Evolutionary conservation across 768 basidiomycete species (phyloP).

Genomic region (Paxillus ammoniavirescens): DNA sequence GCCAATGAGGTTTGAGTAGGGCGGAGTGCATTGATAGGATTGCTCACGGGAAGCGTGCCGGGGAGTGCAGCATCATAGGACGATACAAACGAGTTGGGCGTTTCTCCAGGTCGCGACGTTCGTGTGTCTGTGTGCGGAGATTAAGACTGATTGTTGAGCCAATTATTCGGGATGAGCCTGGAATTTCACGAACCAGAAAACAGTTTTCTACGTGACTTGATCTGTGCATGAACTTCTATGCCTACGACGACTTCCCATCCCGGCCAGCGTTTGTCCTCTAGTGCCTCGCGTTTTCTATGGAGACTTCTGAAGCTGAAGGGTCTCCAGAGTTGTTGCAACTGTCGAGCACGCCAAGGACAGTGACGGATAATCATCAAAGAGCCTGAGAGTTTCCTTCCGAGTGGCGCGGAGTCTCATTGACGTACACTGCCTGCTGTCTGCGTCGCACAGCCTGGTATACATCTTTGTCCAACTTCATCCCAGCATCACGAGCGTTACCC

Average conservation of each 20-base stretch:
- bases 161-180: constrained; percentile 17
- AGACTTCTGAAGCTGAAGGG: not conserved
- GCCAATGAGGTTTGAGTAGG: constrained; percentile 2
- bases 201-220: constrained; percentile 83
- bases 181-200: constrained; percentile 62
- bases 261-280: constrained; percentile 54
- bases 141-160: not conserved
- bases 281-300: constrained; percentile 4
- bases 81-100: constrained; percentile 73
- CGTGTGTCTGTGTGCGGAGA: constrained; percentile 33
- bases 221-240: constrained; percentile 94
- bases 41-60: constrained; percentile 83
- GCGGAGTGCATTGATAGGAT: not conserved
- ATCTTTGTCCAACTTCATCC: too few species aligned
- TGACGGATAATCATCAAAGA: constrained; percentile 21
- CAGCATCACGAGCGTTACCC: too few species aligned
- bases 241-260: constrained; percentile 92
- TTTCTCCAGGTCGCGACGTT: constrained; percentile 45
- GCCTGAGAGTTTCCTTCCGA: constrained; percentile 11
- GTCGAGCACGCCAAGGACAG: constrained; percentile 13
- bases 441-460: too few species aligned
- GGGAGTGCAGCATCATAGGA: constrained; percentile 89
- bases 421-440: too few species aligned
- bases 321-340: constrained; percentile 15
- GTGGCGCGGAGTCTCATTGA: too few species aligned